phyloP scores from a whole-genome alignment of 768 basidiomycete species.

The Hygrocybe punicea region DNA sequence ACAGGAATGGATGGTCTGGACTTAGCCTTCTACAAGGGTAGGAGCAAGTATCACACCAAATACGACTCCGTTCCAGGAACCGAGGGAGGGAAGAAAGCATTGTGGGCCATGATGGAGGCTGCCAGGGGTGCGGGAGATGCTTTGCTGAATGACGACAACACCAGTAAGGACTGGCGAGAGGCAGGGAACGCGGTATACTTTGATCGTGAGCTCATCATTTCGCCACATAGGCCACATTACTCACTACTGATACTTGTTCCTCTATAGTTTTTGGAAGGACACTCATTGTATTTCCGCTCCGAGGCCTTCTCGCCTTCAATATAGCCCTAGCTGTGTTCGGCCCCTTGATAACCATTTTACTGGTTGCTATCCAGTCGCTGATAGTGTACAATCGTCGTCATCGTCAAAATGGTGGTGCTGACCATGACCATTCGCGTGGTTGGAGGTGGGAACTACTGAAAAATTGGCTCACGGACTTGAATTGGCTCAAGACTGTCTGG shows the following conservation, averaged over 20 bases:
- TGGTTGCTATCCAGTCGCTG: constrained; percentile 28
- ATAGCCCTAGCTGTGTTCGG: constrained; percentile 60
- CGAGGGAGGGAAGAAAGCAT: constrained; percentile 44
- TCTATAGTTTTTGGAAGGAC: constrained; percentile 61
- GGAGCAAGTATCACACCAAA: constrained; percentile 75
- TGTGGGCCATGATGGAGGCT: constrained; percentile 81
- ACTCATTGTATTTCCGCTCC: constrained; percentile 54
- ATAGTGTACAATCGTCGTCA: constrained; percentile 2
- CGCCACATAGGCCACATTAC: background rate
- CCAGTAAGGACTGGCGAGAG: constrained; percentile 17
- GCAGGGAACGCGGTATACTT: constrained; percentile 56
- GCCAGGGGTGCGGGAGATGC: constrained; percentile 52
- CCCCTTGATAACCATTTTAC: constrained; percentile 49
- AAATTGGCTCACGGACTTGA: constrained; percentile 22
- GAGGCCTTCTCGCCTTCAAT: constrained; percentile 51
- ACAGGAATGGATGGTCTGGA: constrained; percentile 74
- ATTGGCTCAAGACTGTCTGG: constrained; percentile 36
- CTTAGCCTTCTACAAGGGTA: constrained; percentile 71
- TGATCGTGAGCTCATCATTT: constrained; percentile 51
- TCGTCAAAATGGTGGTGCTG: background rate
- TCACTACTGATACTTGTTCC: background rate
- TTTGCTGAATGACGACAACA: constrained; percentile 46
- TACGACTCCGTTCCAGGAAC: constrained; percentile 64
- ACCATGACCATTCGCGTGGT: constrained; percentile 14
- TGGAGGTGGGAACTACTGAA: constrained; percentile 18